A percentile compares a stretch with the other conserved stretches of the same genome.
phyloP scores from a whole-genome alignment of 2,329 filamentous ascomycete species.

The Sclerotinia nivalis region DNA sequence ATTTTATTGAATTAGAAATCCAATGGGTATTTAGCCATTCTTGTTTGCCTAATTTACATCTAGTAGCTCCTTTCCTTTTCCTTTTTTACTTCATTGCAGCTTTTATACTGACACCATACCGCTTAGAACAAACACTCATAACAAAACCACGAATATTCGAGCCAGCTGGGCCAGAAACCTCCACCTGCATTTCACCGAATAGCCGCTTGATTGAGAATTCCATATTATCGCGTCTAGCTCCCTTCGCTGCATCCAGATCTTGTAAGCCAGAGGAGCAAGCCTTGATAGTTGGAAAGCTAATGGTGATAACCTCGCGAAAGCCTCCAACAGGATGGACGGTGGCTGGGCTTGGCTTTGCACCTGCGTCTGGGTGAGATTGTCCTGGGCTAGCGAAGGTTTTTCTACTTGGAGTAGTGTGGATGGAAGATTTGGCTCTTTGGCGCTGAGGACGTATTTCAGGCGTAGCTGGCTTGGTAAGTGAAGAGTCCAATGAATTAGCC shows the following conservation, averaged over 20 bases:
- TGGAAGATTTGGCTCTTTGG: too few species aligned
- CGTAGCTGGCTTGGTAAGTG: neutral
- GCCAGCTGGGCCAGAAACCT: constrained; percentile 5
- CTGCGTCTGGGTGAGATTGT: neutral
- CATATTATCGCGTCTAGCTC: neutral
- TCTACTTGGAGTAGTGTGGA: neutral
- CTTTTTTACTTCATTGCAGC: neutral
- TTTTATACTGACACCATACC: neutral
- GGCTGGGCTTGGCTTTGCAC: neutral
- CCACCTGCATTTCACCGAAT: neutral
- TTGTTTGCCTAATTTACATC: neutral
- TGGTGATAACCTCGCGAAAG: neutral
- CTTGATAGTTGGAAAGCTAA: neutral
- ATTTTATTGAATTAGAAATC: neutral
- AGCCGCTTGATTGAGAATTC: neutral
- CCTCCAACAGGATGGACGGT: too few species aligned
- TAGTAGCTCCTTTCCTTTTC: too few species aligned
- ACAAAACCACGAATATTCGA: constrained; percentile 11
- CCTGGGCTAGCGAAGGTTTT: too few species aligned
- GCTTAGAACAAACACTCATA: neutral
- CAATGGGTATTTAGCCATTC: neutral
- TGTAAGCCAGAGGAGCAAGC: neutral
- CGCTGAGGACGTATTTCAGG: neutral
- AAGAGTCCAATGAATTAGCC: neutral
- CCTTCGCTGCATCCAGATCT: neutral